Base-by-base conservation (phyloP, 1,139 yeast genomes). In the Diutina mesorugosa region DNA sequence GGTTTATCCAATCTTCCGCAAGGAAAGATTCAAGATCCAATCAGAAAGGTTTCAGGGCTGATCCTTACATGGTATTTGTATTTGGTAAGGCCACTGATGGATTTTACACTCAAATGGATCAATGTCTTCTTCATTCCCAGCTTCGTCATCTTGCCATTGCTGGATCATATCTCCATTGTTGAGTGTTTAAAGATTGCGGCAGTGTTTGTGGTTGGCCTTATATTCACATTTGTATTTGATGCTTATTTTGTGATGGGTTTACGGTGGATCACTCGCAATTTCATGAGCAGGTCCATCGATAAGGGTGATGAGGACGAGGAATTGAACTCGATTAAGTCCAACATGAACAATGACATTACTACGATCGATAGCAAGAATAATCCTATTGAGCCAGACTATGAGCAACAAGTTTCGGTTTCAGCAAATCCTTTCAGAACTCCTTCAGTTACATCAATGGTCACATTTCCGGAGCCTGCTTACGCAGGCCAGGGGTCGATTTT, bases 111-210 rank as follows among this genome's bases (percentile, higher is more conserved):
- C 58, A 76, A 85, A 58, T 87, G 93, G 93, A 87, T 87, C 69
- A 86, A 85, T 66, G 78, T 86, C 9, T 86, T 83, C 66, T 87
- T 87, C 72, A 83, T 88, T 1, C 93, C 95, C 0, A 83, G 90
- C 0, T 87, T 87, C 64, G 81, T 87, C 32, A 78, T 84, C 1
- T 74, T 87, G 55, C 93, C 95, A 0, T 72, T 86, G 57, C 79
- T 89, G 16, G 78, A 79, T 47, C 78, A 79, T 59, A 84, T 87
- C 54, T 73, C 85, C 14, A 82, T 83, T 50, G 77, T 78, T 28
- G 95, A 87, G 62, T 88, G 90, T 21, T 73, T 84, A 62, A 83
- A 84, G 57, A 87, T 87, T 48, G 90, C 87, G 1, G 93, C 83
- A 0, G 87, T 86, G 12, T 87, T 87, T 65, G 61, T 85, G 50